Conservation (phyloP, 257 asterid genomes). For the Solanum sitiens region DNA sequence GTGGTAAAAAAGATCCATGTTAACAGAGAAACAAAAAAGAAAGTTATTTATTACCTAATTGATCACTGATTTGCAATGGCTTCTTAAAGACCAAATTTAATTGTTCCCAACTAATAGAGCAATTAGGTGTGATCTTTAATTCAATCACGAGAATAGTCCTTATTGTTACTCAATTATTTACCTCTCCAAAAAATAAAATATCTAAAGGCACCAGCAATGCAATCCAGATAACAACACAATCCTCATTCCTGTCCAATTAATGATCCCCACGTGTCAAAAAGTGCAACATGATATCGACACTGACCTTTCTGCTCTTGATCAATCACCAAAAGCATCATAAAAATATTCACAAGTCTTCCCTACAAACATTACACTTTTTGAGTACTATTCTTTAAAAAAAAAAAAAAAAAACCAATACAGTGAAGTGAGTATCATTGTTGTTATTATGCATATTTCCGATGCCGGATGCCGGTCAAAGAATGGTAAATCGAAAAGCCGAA, state of each 20-base stretch:
- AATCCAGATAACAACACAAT: slow-evolving; percentile 38
- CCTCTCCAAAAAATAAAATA: background rate
- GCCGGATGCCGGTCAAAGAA: background rate
- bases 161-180: background rate
- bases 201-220: background rate
- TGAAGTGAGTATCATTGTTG: background rate
- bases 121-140: background rate
- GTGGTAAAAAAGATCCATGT: background rate
- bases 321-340: slow-evolving; percentile 1
- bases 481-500: background rate
- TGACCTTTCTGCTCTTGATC: background rate
- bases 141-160: background rate
- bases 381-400: background rate
- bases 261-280: slow-evolving; percentile 21
- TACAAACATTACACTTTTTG: slow-evolving; percentile 3
- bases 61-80: background rate
- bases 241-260: slow-evolving; percentile 23
- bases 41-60: background rate
- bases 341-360: slow-evolving; percentile 2
- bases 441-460: background rate
- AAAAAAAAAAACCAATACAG: background rate
- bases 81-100: background rate
- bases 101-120: background rate
- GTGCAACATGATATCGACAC: background rate
- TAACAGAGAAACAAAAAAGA: too few species aligned